Base-by-base conservation (phyloP, 495 filamentous ascomycete genomes). In the Neurospora cerealis region DNA sequence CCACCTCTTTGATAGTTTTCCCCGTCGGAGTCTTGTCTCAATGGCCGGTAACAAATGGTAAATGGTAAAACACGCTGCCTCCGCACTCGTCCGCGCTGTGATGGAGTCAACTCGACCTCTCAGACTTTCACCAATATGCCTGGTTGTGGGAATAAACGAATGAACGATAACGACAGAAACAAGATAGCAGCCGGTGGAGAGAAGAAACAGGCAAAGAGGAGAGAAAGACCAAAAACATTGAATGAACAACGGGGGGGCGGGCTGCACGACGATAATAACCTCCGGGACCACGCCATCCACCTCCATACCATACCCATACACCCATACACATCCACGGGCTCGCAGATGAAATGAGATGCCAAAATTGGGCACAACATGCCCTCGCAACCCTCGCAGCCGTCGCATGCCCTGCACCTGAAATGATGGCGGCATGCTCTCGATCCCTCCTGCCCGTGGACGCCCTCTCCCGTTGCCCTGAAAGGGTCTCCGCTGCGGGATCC, bases 381-480 rank as follows among this genome's bases (percentile, higher is more conserved):
- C 54, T 62, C 54, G 54, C 54, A 66, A 19, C 28, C 54, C 28
- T 66, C 54, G 54, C 54, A 19, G 54, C 15, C 54, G 54, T 32
- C 24, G 48, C 48, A 62, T 62, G 54, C 54, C 24, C 54, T 62
- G 48, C 48, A 60, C 10, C 48, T 80, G 75, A 69, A 44, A 70
- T 21, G 70, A 38, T 48, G 46, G 69, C 69, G 70, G 73, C 42
- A 71, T 66, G 74, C 46, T 28, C 48, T 60, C 21, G 5, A 6
- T 60, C 48, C 54, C 46, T 9, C 9, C 9, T 39, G 38, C 9
- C 38, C 8, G n/a, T 54, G 21, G 21, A 54, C 21, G 46, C 46
- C 46, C n/a, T 54, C 21, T 54, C 46, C 46, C 46, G 46, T 54
- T 54, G 71, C 71, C 32, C 69, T 62, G 39, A 74, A 71, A 73